phyloP scores from a whole-genome alignment of 331 rosid genomes.

The Quercus tomentella region DNA sequence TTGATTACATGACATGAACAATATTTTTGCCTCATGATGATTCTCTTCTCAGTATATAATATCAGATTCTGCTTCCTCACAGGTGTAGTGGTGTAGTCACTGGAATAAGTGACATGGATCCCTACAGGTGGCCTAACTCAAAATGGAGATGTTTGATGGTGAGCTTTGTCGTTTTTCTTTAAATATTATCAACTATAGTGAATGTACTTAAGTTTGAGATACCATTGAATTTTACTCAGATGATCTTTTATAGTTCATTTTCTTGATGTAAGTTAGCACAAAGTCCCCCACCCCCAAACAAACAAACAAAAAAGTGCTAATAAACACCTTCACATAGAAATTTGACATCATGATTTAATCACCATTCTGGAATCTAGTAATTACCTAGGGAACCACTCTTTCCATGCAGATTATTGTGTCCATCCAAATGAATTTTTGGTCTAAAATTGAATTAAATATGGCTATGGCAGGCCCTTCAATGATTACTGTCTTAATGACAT shows the following conservation, averaged over 20 bases:
- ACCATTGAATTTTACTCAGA: not conserved
- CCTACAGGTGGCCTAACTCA: constrained; percentile 85
- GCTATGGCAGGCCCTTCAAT: not conserved
- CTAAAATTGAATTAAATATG: not conserved
- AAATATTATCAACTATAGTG: not conserved
- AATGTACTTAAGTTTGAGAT: not conserved
- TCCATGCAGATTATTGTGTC: not conserved
- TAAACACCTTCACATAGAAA: not conserved
- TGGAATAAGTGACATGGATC: constrained; percentile 82
- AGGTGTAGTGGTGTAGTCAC: constrained; percentile 77
- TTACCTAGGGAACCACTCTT: not conserved
- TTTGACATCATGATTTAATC: not conserved
- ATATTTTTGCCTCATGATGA: constrained; percentile 2
- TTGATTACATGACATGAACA: constrained; percentile 11
- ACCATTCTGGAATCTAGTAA: not conserved
- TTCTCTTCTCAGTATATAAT: constrained; percentile 16
- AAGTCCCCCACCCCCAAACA: not conserved
- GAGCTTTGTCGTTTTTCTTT: constrained; percentile 18
- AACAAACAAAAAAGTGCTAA: not conserved
- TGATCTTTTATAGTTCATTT: not conserved
- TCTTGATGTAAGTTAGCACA: not conserved
- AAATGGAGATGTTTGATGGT: constrained; percentile 97
- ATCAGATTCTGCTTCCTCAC: constrained; percentile 32
- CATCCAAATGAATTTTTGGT: not conserved
- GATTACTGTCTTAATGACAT: not conserved